A percentile compares a stretch with the other conserved stretches of the same genome.
phyloP scores from a whole-genome alignment of 2,329 filamentous ascomycete species.

The Neonectria faginata region DNA sequence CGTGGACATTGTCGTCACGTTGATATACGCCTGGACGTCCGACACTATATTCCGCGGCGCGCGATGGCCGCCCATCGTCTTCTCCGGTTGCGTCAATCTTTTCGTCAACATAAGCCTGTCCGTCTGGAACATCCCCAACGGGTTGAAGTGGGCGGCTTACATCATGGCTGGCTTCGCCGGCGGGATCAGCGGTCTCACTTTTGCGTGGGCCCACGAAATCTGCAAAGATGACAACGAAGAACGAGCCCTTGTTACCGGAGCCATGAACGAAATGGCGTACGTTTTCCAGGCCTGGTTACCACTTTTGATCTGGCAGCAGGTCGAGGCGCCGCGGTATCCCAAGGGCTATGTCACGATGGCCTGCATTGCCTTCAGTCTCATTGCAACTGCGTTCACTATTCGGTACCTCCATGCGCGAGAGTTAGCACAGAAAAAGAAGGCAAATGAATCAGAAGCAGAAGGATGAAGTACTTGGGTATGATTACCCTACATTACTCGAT shows the following conservation, averaged over 20 bases:
- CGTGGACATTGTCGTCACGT: slow-evolving; percentile 66
- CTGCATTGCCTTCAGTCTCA: slow-evolving; percentile 60
- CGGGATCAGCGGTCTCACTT: slow-evolving; percentile 58
- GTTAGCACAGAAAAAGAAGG: slow-evolving; percentile 18
- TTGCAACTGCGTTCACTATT: slow-evolving; percentile 61
- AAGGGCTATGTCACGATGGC: slow-evolving; percentile 70
- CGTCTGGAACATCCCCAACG: slow-evolving; percentile 58
- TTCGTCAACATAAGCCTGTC: slow-evolving; percentile 54
- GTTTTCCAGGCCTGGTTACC: slow-evolving; percentile 78
- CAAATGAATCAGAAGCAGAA: slow-evolving; percentile 12
- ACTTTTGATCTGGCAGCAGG: slow-evolving; percentile 72
- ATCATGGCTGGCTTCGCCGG: slow-evolving; percentile 64
- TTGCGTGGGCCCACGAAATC: slow-evolving; percentile 63
- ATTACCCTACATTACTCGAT: too few species aligned
- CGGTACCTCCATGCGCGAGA: slow-evolving; percentile 39
- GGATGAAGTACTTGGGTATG: background rate
- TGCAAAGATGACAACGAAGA: slow-evolving; percentile 70
- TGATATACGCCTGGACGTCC: slow-evolving; percentile 74
- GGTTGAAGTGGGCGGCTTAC: slow-evolving; percentile 73
- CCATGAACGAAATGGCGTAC: slow-evolving; percentile 77
- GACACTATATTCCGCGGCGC: slow-evolving; percentile 68
- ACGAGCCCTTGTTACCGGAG: slow-evolving; percentile 72
- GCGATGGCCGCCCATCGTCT: slow-evolving; percentile 73
- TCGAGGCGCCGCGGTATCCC: slow-evolving; percentile 69
- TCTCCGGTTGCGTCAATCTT: slow-evolving; percentile 59